These are phyloP conservation scores for Leptographium lundbergii DNA, from an alignment of 2,329 filamentous ascomycete species.

Conservation along the genomic window DNA sequence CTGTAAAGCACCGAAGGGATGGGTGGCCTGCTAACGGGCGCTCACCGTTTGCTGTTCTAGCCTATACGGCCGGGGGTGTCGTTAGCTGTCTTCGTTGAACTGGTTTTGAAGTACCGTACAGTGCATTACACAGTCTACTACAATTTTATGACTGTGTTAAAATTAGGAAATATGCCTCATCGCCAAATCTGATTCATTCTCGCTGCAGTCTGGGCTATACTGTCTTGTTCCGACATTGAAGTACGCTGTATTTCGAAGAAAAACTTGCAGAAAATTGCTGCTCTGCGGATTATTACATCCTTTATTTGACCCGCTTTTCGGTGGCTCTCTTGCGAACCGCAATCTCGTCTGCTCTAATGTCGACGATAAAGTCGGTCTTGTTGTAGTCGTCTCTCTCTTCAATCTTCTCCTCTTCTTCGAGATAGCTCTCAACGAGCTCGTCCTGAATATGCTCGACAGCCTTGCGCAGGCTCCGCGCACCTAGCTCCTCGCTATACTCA, in stretches of 20 bases:
- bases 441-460: constrained; percentile 3
- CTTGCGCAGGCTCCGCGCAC: constrained; percentile 7
- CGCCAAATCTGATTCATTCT: no score
- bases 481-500: constrained; percentile 5
- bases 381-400: neutral
- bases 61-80: neutral
- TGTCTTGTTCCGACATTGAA: no score
- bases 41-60: neutral
- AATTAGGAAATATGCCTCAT: no score
- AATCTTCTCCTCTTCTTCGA: constrained; percentile 1
- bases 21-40: neutral
- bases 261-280: no score
- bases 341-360: neutral
- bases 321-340: neutral
- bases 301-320: neutral
- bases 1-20: neutral
- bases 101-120: no score
- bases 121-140: no score
- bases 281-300: neutral
- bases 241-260: no score
- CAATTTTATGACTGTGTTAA: no score
- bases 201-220: no score
- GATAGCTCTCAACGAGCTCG: constrained; percentile 3
- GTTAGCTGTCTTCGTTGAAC: neutral
- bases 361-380: constrained; percentile 1